Conservation (phyloP, 768 basidiomycete genomes). For the Rhizopogon vinicolor region DNA sequence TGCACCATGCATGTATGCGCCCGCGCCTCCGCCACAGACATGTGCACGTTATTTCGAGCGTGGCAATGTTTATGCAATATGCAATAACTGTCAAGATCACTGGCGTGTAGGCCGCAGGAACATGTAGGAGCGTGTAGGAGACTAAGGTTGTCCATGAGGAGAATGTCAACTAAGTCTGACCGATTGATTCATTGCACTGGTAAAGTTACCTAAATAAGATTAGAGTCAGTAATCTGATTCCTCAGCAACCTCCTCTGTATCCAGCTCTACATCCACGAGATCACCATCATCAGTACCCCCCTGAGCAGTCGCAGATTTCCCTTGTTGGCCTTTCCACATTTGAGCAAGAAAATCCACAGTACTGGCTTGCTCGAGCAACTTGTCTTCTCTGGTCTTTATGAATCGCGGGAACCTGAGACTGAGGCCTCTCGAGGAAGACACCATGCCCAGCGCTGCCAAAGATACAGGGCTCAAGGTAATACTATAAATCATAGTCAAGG, state of each 20-base stretch:
- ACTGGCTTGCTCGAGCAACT: slow-evolving; percentile 66
- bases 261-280: slow-evolving; percentile 48
- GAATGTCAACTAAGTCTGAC: not conserved
- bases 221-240: slow-evolving; percentile 19
- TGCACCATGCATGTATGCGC: too few relatives aligned
- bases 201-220: slow-evolving; percentile 3
- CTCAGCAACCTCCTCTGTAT: slow-evolving; percentile 23
- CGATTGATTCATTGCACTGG: too few relatives aligned
- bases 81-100: too few relatives aligned
- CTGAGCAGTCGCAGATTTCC: slow-evolving; percentile 22
- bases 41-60: too few relatives aligned
- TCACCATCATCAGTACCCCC: slow-evolving; percentile 53
- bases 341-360: slow-evolving; percentile 64
- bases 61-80: too few relatives aligned
- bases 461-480: slow-evolving; percentile 86
- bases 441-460: slow-evolving; percentile 63
- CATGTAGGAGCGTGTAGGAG: too few relatives aligned
- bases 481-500: slow-evolving; percentile 30
- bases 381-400: slow-evolving; percentile 70
- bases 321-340: slow-evolving; percentile 65
- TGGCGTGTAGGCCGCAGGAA: too few relatives aligned
- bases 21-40: too few relatives aligned
- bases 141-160: too few relatives aligned
- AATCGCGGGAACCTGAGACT: slow-evolving; percentile 89
- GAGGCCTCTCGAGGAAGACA: slow-evolving; percentile 58